Percentiles rank a stretch among this genome's conserved stretches.
phyloP scores from a whole-genome alignment of 805 yeast genomes.

The Yarrowia sp. region DNA sequence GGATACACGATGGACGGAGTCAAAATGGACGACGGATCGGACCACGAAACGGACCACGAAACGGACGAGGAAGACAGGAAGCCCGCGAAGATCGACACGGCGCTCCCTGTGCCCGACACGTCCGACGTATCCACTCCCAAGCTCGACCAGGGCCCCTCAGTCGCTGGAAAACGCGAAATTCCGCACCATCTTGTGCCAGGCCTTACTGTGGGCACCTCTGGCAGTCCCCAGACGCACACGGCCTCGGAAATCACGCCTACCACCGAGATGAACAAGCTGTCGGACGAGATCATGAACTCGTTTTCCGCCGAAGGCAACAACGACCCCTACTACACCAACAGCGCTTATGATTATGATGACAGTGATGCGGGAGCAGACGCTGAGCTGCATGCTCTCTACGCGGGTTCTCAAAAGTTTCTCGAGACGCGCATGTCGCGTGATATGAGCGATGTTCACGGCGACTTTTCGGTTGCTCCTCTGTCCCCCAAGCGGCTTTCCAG shows the following conservation, averaged over 20 bases:
- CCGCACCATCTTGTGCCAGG: not conserved
- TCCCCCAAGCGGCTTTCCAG: slow-evolving; percentile 1
- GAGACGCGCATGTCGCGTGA: slow-evolving; percentile 3
- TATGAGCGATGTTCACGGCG: not conserved
- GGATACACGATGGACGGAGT: slow-evolving; percentile 1
- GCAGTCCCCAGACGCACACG: not conserved
- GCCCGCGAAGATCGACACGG: not conserved
- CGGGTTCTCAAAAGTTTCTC: slow-evolving; percentile 10
- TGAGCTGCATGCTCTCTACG: slow-evolving; percentile 19
- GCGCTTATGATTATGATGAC: slow-evolving; percentile 17
- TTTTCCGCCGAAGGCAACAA: not conserved
- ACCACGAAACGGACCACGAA: not conserved
- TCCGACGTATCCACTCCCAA: not conserved
- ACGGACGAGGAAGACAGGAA: not conserved
- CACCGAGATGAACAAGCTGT: not conserved
- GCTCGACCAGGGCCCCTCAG: not conserved
- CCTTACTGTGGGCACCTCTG: not conserved
- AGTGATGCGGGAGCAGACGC: slow-evolving; percentile 16
- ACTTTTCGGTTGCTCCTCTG: not conserved
- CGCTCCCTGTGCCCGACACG: not conserved
- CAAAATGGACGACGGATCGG: slow-evolving; percentile 19
- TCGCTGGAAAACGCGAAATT: not conserved
- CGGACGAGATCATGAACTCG: slow-evolving; percentile 19
- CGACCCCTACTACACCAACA: slow-evolving; percentile 21
- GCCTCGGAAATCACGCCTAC: slow-evolving; percentile 9